These are phyloP conservation scores for Dendrobium officinale DNA, from an alignment of 106 monocot genomes.

Conservation along the genomic window DNA sequence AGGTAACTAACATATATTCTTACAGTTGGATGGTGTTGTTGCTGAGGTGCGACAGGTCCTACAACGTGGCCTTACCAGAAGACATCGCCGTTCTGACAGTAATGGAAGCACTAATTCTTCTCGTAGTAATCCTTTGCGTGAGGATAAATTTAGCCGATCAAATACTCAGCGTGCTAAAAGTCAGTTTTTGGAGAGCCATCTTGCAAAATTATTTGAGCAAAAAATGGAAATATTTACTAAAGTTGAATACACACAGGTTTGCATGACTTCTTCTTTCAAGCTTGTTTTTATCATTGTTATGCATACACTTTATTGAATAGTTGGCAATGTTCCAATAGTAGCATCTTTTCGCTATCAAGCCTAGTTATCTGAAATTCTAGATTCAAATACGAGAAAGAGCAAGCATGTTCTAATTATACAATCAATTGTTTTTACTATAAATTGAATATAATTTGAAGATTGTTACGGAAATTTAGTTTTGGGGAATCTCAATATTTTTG, in stretches of 20 bases:
- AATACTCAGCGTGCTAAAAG: conserved; percentile 85
- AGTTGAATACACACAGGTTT: conserved; percentile 89
- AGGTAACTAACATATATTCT: neutral
- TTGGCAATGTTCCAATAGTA: neutral
- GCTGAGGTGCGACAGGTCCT: conserved; percentile 77
- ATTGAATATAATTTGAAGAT: neutral
- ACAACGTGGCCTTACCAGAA: conserved; percentile 46
- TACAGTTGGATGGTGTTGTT: conserved; percentile 55
- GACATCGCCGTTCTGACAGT: conserved; percentile 79
- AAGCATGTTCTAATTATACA: too few species aligned
- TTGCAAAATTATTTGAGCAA: conserved; percentile 97
- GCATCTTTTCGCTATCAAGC: neutral
- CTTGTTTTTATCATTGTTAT: neutral
- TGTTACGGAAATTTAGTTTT: neutral
- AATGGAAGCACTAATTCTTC: conserved; percentile 83
- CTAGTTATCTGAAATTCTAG: too few species aligned
- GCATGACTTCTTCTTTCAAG: neutral
- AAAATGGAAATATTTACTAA: conserved; percentile 99
- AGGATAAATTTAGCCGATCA: conserved; percentile 67
- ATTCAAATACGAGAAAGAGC: too few species aligned
- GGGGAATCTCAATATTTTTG: neutral
- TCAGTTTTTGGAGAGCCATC: conserved; percentile 94
- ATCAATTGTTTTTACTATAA: neutral
- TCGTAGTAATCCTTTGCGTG: conserved; percentile 70
- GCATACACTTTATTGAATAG: neutral